phyloP scores from a whole-genome alignment of 305 asterid species.

The Fraxinus sp. region DNA sequence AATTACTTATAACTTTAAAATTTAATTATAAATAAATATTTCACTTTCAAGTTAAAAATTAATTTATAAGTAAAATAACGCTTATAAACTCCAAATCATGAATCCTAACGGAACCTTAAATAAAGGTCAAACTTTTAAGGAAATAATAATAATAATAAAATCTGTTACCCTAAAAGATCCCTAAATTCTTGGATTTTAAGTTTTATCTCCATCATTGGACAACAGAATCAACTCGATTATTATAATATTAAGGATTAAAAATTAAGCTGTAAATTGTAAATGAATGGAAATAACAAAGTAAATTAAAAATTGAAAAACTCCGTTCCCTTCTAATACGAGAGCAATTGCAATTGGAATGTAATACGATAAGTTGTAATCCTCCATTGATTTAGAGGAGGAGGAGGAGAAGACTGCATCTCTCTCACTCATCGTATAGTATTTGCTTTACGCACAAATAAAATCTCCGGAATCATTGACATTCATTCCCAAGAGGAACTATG shows the following conservation, averaged over 20 bases:
- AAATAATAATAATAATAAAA: no score
- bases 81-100: constrained; percentile 32
- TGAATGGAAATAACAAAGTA: neutral
- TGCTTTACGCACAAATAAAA: neutral
- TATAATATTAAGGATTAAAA: no score
- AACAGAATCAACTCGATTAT: neutral
- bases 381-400: neutral
- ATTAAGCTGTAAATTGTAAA: neutral
- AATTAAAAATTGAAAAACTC: neutral
- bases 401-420: no score
- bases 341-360: neutral
- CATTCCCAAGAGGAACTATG: neutral
- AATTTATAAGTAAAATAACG: no score
- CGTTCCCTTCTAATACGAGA: neutral
- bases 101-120: no score
- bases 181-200: neutral
- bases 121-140: no score
- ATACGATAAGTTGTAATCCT: neutral
- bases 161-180: neutral
- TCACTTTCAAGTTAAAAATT: no score
- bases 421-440: neutral
- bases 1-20: no score
- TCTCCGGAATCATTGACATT: neutral
- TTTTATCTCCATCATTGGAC: neutral
- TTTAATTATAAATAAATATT: no score